A percentile compares a stretch with the other conserved stretches of the same genome.
Conservation (phyloP, 768 basidiomycete genomes). For the Serendipita sp. region DNA sequence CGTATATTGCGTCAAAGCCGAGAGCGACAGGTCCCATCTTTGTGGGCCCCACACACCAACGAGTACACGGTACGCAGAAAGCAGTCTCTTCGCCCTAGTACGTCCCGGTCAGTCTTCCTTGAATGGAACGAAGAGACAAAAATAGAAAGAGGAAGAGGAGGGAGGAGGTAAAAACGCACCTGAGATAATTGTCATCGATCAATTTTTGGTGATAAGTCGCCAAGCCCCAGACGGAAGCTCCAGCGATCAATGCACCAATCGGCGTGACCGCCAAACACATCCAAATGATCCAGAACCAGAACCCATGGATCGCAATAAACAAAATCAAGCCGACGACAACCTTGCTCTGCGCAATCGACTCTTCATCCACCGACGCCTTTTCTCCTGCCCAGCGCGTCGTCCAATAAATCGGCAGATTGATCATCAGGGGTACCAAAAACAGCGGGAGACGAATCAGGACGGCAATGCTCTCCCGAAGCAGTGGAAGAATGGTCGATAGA, state of each 20-base stretch:
- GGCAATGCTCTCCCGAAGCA: constrained; percentile 63
- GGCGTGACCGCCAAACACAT: constrained; percentile 62
- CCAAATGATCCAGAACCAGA: constrained; percentile 79
- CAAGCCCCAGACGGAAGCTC: constrained; percentile 53
- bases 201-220: constrained; percentile 73
- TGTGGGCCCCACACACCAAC: constrained; percentile 88
- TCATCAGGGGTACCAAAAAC: constrained; percentile 71
- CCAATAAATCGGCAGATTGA: constrained; percentile 74
- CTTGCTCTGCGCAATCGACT: constrained; percentile 95
- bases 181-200: constrained; percentile 53
- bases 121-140: constrained; percentile 14
- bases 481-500: constrained; percentile 57
- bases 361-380: constrained; percentile 71
- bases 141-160: background rate
- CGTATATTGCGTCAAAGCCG: constrained; percentile 60
- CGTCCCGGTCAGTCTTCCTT: too few species aligned
- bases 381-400: constrained; percentile 58
- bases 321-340: constrained; percentile 69
- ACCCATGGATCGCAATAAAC: constrained; percentile 60
- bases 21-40: constrained; percentile 61
- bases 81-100: constrained; percentile 68
- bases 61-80: constrained; percentile 92
- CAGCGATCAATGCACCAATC: constrained; percentile 57
- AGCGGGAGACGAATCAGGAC: constrained; percentile 67
- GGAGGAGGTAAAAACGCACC: background rate